Evolutionary conservation across 1,284 basidiomycete genomes (phyloP), one percentile per base, ranked within the genome.

Genomic region (Ceratobasidium sp.): DNA sequence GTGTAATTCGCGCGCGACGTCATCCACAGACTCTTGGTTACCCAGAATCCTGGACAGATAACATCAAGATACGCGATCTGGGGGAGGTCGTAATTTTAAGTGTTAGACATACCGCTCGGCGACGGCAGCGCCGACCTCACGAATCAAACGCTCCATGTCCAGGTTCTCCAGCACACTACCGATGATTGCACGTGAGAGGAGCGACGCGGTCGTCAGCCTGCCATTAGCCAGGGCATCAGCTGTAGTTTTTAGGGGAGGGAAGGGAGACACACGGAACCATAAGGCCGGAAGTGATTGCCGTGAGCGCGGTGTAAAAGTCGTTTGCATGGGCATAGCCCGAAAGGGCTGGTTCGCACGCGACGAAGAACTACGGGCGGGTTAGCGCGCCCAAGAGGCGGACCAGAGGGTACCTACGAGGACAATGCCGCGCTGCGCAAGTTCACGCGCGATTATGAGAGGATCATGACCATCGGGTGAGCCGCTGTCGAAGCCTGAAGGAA

Each of bases 101-200:
- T 74, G 84, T 84, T 75, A 43, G 14, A 69, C 66, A 51, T 46
- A 69, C 66, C 96, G 89, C 78, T 96, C 90, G 4, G 96, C 95
- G 19, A 99, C 96, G 4, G 95, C 96, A 76, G 92, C 88, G 5
- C 96, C 96, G 64, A 98, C 94, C 83, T 98, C 96, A 54, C 91
- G 89, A 75, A 99, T 95, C 59, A 99, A 87, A 49, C 96, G 89
- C 80, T 99, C 98, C 92, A 99, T 96, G 82, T 99, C 97, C 79
- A 99, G 91, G 79, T 98, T 98, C 84, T 99, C 97, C 29, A 98
- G 87, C 37, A 98, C 97, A 79, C 94, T 95, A 27, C 95, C 97
- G 71, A 98, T 94, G 77, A 99, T 99, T 43, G 97, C 98, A 81
- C 98, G 95, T n/a, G 96, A 91, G 54, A 99, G 89, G 31, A 98